Evolutionary conservation across 1,284 basidiomycete genomes (phyloP), one percentile per base, ranked within the genome.

Genomic region (Xanthoconium separans): DNA sequence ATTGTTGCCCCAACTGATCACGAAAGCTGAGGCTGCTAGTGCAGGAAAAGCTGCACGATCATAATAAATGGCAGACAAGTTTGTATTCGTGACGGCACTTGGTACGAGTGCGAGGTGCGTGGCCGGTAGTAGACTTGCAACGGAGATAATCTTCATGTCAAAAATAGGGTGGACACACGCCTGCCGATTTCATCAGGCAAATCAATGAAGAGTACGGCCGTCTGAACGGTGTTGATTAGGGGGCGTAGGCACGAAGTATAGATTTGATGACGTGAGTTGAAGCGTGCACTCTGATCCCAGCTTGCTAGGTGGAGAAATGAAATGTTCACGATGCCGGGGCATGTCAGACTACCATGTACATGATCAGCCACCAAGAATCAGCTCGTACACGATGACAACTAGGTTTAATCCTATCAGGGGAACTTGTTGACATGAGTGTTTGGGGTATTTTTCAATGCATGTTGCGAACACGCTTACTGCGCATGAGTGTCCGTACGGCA

Each of bases 401-500:
- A 91, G 79, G 71, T 96, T 96, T 42, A 90, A 66, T 31, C 78
- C 85, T 69, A 96, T 95, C 44, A 96, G 75, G 42, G 93, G 93
- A 78, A 96, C 93, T 95, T 42, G 56, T 53, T 49, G n/a, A 50
- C 40, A 58, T 58, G 60, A 56, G 47, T 34, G 47, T 34, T 53
- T 40, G 59, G 56, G 30, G 53, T 51, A 57, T 55, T 56, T 40
- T 55, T 52, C 13, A 6, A 44, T 50, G 55, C 54, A 54, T 48
- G 51, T 45, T 55, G n/a, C 6, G 47, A 68, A 64, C 65, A 70
- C 37, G 68, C 66, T 68, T 70, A 98, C 95, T 93, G 72, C 96
- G 84, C 89, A 98, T 90, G 58, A 98, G 78, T 51, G 94, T 98
- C 71, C 95, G 79, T 54, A 98, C 94, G 29, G 95, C 95, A 61